phyloP scores from a whole-genome alignment of 2,329 filamentous ascomycete genomes.

The Chalara sp. region DNA sequence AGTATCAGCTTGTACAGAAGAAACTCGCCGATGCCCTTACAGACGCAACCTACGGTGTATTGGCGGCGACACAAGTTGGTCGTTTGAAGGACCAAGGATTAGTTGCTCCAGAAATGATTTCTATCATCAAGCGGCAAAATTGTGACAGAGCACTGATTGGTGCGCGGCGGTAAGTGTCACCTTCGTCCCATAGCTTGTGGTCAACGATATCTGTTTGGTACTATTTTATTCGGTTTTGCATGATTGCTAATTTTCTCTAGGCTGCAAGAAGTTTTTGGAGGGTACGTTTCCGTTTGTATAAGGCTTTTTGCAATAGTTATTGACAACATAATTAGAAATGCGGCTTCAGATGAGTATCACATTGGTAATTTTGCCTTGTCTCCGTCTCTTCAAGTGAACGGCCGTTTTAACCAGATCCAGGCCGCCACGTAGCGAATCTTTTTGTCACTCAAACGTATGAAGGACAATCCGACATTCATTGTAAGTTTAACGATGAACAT shows the following conservation, averaged over 20 bases:
- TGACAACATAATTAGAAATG: slow-evolving; percentile 51
- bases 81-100: slow-evolving; percentile 88
- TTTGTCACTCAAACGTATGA: slow-evolving; percentile 98
- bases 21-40: slow-evolving; percentile 91
- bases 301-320: too few relatives aligned
- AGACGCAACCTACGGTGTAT: slow-evolving; percentile 84
- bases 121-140: slow-evolving; percentile 95
- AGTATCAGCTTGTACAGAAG: slow-evolving; percentile 96
- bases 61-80: slow-evolving; percentile 86
- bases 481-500: slow-evolving; percentile 10
- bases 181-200: too few relatives aligned
- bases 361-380: slow-evolving; percentile 52
- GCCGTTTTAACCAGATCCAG: slow-evolving; percentile 69
- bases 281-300: slow-evolving; percentile 91
- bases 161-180: slow-evolving; percentile 40
- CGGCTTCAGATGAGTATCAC: slow-evolving; percentile 94
- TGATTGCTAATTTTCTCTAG: slow-evolving; percentile 20
- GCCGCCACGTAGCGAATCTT: slow-evolving; percentile 88
- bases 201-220: too few relatives aligned
- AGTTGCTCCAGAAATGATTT: slow-evolving; percentile 89
- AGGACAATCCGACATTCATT: slow-evolving; percentile 94
- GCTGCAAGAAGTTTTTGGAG: slow-evolving; percentile 93
- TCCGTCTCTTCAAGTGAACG: too few relatives aligned
- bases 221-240: too few relatives aligned
- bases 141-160: slow-evolving; percentile 83